Conservation (phyloP, 257 asterid species). For the Oldenlandia corymbosa region DNA sequence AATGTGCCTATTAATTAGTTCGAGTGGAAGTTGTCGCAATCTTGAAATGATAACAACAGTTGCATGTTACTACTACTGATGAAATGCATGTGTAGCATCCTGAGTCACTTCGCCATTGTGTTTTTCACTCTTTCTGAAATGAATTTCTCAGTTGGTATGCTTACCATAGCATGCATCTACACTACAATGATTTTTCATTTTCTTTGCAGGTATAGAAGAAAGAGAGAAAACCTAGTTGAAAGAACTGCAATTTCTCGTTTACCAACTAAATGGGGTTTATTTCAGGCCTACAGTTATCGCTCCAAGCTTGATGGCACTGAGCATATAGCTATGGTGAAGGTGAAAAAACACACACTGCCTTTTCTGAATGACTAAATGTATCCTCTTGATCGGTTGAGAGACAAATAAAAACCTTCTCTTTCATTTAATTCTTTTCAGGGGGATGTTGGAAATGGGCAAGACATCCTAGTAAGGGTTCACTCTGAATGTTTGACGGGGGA, state of each 20-base stretch:
- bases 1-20: no score
- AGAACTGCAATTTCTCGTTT: slow-evolving; percentile 52
- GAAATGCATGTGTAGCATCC: no score
- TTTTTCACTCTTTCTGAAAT: no score
- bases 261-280: slow-evolving; percentile 83
- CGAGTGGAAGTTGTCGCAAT: no score
- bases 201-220: slow-evolving; percentile 58
- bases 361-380: no score
- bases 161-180: not conserved
- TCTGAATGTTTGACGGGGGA: slow-evolving; percentile 89
- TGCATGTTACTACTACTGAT: no score
- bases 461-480: slow-evolving; percentile 78
- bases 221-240: slow-evolving; percentile 72
- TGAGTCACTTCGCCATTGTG: no score
- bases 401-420: not conserved
- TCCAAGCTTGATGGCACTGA: slow-evolving; percentile 73
- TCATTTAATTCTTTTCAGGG: slow-evolving; percentile 33
- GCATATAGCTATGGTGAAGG: slow-evolving; percentile 71
- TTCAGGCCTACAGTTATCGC: slow-evolving; percentile 57
- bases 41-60: no score
- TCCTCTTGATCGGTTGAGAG: no score
- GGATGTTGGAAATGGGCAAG: slow-evolving; percentile 71
- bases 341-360: slow-evolving; percentile 11
- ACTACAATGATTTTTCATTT: not conserved
- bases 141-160: no score